Evolutionary conservation across 176 grass and related monocot genomes (phyloP).

Genomic region (Olyra latifolia): DNA sequence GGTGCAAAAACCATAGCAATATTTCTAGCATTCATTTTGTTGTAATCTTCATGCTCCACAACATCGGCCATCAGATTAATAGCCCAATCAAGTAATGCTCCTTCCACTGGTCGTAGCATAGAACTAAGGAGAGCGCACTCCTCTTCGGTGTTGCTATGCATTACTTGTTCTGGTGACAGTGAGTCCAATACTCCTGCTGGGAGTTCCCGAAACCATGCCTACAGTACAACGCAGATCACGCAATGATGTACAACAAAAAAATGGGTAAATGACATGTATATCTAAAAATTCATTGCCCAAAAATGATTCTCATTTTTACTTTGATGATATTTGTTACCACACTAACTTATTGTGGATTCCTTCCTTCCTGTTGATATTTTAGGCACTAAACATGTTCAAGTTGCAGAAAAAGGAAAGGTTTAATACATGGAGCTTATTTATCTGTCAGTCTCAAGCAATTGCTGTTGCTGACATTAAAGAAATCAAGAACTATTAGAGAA

Average conservation of each 20-base stretch:
- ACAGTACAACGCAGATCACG: slow-evolving; percentile 15
- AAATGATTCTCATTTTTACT: background rate
- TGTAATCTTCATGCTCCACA: slow-evolving; percentile 72
- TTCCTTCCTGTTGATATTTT: background rate
- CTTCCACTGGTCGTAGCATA: slow-evolving; percentile 65
- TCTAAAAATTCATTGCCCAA: background rate
- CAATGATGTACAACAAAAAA: slow-evolving; percentile 7
- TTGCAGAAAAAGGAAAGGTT: background rate
- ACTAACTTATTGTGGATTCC: slow-evolving; percentile 9
- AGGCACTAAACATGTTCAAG: background rate
- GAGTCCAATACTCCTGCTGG: slow-evolving; percentile 71
- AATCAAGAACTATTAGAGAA: too few species aligned
- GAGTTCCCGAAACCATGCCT: slow-evolving; percentile 98
- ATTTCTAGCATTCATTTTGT: slow-evolving; percentile 96
- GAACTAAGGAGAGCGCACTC: slow-evolving; percentile 58
- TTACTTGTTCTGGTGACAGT: slow-evolving; percentile 71
- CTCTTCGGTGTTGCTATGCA: slow-evolving; percentile 84
- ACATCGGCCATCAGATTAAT: slow-evolving; percentile 94
- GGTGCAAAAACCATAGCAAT: slow-evolving; percentile 98
- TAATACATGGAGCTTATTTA: background rate
- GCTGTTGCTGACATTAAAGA: background rate
- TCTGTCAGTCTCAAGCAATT: slow-evolving; percentile 3
- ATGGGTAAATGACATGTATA: background rate
- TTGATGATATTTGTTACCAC: background rate
- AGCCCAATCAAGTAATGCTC: slow-evolving; percentile 84